These are phyloP conservation scores for Cladosporium austrohemisphaericum DNA, from an alignment of 2,329 filamentous ascomycete species.

Conservation along the genomic window DNA sequence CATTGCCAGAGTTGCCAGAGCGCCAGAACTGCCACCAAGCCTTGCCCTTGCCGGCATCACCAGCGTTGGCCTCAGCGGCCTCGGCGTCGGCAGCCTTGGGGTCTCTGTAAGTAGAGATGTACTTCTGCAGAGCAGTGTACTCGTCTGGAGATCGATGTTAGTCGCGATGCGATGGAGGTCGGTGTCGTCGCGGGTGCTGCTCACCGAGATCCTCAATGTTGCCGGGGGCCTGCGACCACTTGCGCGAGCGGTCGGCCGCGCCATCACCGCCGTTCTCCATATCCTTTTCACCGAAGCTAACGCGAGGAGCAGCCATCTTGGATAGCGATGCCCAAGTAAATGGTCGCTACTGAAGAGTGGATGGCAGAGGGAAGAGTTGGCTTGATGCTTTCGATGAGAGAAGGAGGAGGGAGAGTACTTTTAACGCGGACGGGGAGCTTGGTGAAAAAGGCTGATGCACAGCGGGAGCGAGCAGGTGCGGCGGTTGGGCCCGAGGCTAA, in stretches of 20 bases:
- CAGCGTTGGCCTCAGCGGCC: constrained; percentile 37
- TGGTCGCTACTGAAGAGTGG: constrained; percentile 24
- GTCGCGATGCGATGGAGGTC: constrained; percentile 16
- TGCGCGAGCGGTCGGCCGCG: constrained; percentile 32
- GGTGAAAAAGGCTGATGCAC: constrained; percentile 13
- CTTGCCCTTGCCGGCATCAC: constrained; percentile 46
- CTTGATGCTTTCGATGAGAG: constrained; percentile 13
- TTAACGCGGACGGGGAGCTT: constrained; percentile 14
- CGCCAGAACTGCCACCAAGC: constrained; percentile 56
- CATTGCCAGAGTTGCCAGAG: constrained; percentile 30
- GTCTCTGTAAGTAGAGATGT: constrained; percentile 64
- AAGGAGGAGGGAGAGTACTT: constrained; percentile 17
- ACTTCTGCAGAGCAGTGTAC: constrained; percentile 63
- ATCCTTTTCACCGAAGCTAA: constrained; percentile 39
- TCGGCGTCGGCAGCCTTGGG: constrained; percentile 48
- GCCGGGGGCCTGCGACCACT: constrained; percentile 39
- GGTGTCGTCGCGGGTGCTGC: constrained; percentile 6
- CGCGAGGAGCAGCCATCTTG: constrained; percentile 37
- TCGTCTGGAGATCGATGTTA: constrained; percentile 49
- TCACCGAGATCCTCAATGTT: constrained; percentile 42
- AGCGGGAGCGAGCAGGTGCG: background rate
- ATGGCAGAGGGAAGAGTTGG: constrained; percentile 6
- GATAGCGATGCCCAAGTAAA: constrained; percentile 32
- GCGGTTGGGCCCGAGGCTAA: constrained; percentile 9
- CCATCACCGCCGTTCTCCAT: constrained; percentile 35